These are phyloP conservation scores for Ophiosphaerella herpotricha DNA, from an alignment of 2,329 filamentous ascomycete genomes.

Conservation along the genomic window DNA sequence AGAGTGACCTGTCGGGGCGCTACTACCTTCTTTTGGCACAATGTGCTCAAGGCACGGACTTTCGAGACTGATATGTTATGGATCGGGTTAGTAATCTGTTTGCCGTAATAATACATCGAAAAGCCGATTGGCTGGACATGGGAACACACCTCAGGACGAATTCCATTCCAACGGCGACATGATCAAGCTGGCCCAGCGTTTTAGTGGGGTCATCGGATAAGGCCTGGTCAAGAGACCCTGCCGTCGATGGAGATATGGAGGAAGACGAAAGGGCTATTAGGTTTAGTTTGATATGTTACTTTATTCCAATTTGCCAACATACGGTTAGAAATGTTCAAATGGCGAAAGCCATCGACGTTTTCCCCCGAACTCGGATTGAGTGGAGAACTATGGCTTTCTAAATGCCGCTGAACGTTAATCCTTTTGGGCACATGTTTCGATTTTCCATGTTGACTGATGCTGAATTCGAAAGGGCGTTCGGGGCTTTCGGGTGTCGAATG, in stretches of 20 bases:
- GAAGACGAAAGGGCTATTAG: background rate
- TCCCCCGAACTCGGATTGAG: too few relatives aligned
- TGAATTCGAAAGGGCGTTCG: too few relatives aligned
- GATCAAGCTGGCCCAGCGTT: conserved; percentile 20
- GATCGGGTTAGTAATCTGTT: too few relatives aligned
- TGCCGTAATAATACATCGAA: background rate
- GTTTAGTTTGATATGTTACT: too few relatives aligned
- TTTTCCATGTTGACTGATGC: too few relatives aligned
- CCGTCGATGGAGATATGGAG: background rate
- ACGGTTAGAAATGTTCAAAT: too few relatives aligned
- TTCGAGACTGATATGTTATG: conserved; percentile 33
- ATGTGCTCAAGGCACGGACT: conserved; percentile 42
- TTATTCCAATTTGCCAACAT: too few relatives aligned
- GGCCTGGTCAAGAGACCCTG: background rate
- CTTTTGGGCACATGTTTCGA: too few relatives aligned
- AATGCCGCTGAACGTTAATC: too few relatives aligned
- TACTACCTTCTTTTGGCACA: background rate
- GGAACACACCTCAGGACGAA: conserved; percentile 42
- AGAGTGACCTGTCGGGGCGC: conserved; percentile 32
- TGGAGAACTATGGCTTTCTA: too few relatives aligned
- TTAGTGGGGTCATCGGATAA: background rate
- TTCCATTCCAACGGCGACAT: conserved; percentile 30
- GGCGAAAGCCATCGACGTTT: too few relatives aligned
- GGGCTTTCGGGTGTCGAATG: too few relatives aligned
- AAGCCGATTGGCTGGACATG: background rate